phyloP scores from a whole-genome alignment of 192 early-diverging fungal species.

The Chytriomyces sp. region DNA sequence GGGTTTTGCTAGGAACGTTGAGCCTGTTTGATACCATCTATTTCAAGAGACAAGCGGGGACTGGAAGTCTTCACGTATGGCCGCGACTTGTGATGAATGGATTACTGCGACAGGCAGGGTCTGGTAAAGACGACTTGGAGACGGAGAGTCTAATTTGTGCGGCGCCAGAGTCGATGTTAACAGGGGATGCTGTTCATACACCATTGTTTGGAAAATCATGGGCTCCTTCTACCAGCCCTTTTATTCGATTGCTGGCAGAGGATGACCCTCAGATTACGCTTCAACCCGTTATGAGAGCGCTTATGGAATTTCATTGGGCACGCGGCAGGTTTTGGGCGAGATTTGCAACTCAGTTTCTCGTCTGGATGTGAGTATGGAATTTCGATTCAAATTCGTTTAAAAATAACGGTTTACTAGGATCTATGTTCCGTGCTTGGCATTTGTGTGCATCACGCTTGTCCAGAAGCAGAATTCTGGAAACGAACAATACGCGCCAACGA shows the following conservation, averaged over 20 bases:
- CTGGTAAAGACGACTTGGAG: slow-evolving; percentile 37
- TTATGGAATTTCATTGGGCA: slow-evolving; percentile 56
- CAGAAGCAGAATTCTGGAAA: slow-evolving; percentile 9
- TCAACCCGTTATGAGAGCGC: slow-evolving; percentile 46
- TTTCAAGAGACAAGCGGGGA: slow-evolving; percentile 11
- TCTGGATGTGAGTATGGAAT: slow-evolving; percentile 25
- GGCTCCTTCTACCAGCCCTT: slow-evolving; percentile 40
- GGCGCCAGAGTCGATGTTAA: slow-evolving; percentile 45
- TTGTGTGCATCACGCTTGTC: slow-evolving; percentile 21
- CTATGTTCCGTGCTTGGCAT: slow-evolving; percentile 20
- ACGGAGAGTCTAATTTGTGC: slow-evolving; percentile 51
- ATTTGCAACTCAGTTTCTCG: slow-evolving; percentile 42
- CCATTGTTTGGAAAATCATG: slow-evolving; percentile 22
- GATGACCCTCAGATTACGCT: slow-evolving; percentile 50
- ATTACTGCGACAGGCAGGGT: slow-evolving; percentile 40
- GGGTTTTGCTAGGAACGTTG: slow-evolving; percentile 40
- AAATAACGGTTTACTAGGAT: slow-evolving; percentile 6
- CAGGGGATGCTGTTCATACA: slow-evolving; percentile 33
- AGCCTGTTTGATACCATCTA: slow-evolving; percentile 37
- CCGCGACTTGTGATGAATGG: slow-evolving; percentile 36
- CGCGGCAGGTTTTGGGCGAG: slow-evolving; percentile 48
- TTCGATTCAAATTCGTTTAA: slow-evolving; percentile 33
- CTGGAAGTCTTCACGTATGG: slow-evolving; percentile 41
- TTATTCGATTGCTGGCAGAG: slow-evolving; percentile 47
- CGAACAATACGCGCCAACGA: not conserved